Evolutionary conservation across 2,329 filamentous ascomycete genomes (phyloP).

Genomic region (Hysterium pulicare): DNA sequence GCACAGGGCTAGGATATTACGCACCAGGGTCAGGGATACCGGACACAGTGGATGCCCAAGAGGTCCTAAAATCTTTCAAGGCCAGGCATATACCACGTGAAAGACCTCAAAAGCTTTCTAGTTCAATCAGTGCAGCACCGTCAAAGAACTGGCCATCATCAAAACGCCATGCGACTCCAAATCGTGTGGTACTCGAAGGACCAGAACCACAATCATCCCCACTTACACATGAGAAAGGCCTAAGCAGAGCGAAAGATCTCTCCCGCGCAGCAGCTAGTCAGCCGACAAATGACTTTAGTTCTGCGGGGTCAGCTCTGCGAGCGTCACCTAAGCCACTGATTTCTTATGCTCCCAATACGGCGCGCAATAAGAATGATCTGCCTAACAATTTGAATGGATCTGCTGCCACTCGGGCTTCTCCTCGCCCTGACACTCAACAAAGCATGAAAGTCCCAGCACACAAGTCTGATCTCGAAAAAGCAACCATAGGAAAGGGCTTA

Average conservation of each 20-base stretch:
- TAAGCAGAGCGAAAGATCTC: not conserved
- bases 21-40: not conserved
- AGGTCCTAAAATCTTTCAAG: not conserved
- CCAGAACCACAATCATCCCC: not conserved
- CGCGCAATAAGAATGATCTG: not conserved
- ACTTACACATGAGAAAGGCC: not conserved
- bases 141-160: too few species aligned
- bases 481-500: not conserved
- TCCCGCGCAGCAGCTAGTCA: not conserved
- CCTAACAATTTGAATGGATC: too few species aligned
- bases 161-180: not conserved
- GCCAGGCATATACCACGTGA: not conserved
- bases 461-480: too few species aligned
- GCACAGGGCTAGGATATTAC: not conserved
- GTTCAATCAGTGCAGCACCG: not conserved
- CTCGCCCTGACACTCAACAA: not conserved
- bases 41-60: not conserved
- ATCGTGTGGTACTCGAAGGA: not conserved
- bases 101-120: not conserved
- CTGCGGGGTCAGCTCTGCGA: too few species aligned
- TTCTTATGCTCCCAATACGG: not conserved
- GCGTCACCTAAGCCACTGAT: not conserved
- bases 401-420: not conserved
- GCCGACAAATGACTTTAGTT: not conserved
- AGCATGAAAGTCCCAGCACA: not conserved